Evolutionary conservation across 345 rosid genomes (phyloP).

Genomic region (Kernera saxatilis): DNA sequence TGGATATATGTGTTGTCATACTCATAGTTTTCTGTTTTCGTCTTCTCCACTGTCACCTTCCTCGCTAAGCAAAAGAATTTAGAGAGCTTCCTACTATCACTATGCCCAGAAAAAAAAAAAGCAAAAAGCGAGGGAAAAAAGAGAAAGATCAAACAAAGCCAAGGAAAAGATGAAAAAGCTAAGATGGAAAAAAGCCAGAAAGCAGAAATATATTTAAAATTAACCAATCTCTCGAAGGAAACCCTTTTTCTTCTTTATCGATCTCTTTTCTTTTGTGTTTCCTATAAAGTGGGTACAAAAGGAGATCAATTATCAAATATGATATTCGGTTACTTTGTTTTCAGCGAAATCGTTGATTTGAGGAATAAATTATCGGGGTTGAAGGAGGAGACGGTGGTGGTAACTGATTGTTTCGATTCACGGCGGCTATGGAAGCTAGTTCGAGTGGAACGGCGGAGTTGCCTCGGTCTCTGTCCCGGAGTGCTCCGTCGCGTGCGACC

Average conservation of each 20-base stretch:
- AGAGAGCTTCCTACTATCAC: constrained; percentile 8
- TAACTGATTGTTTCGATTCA: background rate
- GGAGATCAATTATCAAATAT: constrained; percentile 15
- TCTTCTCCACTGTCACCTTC: constrained; percentile 33
- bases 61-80: constrained; percentile 28
- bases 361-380: background rate
- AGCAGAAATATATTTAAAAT: constrained; percentile 16
- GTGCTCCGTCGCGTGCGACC: constrained; percentile 42
- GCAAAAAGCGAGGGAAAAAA: constrained; percentile 11
- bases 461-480: constrained; percentile 37
- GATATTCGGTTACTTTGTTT: constrained; percentile 8
- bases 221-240: constrained; percentile 10
- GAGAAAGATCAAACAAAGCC: constrained; percentile 5
- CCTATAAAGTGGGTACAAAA: constrained; percentile 21
- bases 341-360: constrained; percentile 5
- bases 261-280: constrained; percentile 10
- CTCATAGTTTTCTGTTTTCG: background rate
- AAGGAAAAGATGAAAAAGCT: constrained; percentile 3
- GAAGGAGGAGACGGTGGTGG: too few relatives aligned
- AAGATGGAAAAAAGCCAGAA: constrained; percentile 4
- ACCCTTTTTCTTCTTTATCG: constrained; percentile 15
- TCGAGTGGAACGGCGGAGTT: constrained; percentile 53
- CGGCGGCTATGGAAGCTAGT: constrained; percentile 49
- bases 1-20: constrained; percentile 1
- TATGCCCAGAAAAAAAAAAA: background rate